Percentiles rank a stretch among this genome's conserved stretches.
These are phyloP conservation scores for Trametes cubensis DNA, from an alignment of 768 basidiomycete genomes.

Conservation along the genomic window DNA sequence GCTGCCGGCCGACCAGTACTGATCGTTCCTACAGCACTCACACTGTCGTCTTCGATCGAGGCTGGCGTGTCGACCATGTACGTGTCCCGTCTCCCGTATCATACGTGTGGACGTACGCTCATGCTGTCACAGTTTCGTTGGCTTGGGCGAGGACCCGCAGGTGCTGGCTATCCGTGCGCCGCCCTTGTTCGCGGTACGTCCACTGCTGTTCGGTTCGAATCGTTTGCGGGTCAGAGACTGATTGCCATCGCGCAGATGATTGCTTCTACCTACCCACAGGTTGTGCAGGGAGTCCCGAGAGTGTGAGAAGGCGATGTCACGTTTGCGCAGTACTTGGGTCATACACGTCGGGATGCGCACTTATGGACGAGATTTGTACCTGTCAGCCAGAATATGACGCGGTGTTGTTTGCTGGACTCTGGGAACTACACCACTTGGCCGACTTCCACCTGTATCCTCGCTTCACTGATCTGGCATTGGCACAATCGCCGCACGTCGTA, in stretches of 20 bases:
- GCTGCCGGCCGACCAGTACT: too few relatives aligned
- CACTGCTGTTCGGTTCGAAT: background rate
- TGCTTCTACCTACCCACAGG: conserved; percentile 66
- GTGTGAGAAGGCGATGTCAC: conserved; percentile 16
- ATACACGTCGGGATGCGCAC: too few relatives aligned
- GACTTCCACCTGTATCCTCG: too few relatives aligned
- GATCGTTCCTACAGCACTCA: conserved; percentile 49
- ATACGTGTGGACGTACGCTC: background rate
- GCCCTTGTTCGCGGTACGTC: conserved; percentile 61
- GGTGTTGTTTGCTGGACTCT: too few relatives aligned
- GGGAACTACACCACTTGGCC: too few relatives aligned
- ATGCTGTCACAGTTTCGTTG: conserved; percentile 64
- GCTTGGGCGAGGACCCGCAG: conserved; percentile 82
- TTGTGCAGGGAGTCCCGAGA: conserved; percentile 60
- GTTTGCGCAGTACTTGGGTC: too few relatives aligned
- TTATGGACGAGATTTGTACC: too few relatives aligned
- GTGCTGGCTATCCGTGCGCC: conserved; percentile 75
- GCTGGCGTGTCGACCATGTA: conserved; percentile 89
- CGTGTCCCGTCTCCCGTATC: conserved; percentile 25
- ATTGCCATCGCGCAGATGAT: conserved; percentile 50
- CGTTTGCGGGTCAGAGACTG: background rate
- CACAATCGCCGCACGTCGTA: too few relatives aligned
- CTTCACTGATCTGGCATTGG: too few relatives aligned
- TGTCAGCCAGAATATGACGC: too few relatives aligned
- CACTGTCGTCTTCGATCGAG: conserved; percentile 74